Conservation (phyloP, 1,139 yeast genomes). For the Blastobotrys serpentis region DNA sequence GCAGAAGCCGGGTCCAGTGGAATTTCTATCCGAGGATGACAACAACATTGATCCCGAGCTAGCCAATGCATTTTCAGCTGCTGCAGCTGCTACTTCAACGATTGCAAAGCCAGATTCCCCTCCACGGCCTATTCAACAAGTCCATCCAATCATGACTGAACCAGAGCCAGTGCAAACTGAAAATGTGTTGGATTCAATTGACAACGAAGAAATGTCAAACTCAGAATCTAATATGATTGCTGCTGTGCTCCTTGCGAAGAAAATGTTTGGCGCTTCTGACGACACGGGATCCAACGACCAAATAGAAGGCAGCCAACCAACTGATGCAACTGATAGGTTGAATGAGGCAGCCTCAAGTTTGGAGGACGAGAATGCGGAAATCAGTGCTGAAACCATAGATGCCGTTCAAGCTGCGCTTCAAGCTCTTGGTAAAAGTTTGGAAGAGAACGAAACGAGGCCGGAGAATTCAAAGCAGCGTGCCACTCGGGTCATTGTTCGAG, state of each 20-base stretch:
- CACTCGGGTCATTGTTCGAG: slow-evolving; percentile 12
- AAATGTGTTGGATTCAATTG: slow-evolving; percentile 18
- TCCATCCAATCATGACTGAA: no score
- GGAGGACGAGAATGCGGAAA: slow-evolving; percentile 23
- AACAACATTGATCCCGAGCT: slow-evolving; percentile 5
- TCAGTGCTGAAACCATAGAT: slow-evolving; percentile 39
- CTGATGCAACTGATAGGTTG: not conserved
- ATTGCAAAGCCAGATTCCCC: not conserved
- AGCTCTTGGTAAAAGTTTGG: slow-evolving; percentile 31
- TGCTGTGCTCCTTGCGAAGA: slow-evolving; percentile 39
- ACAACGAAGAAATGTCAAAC: slow-evolving; percentile 15
- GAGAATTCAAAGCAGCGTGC: slow-evolving; percentile 8
- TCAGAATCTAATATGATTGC: slow-evolving; percentile 23
- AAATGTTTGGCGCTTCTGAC: slow-evolving; percentile 27
- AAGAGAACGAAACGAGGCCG: slow-evolving; percentile 22
- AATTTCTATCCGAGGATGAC: not conserved
- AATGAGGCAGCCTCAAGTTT: slow-evolving; percentile 5
- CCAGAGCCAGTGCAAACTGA: not conserved
- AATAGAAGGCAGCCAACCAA: not conserved
- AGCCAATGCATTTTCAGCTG: slow-evolving; percentile 2
- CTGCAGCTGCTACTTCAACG: not conserved
- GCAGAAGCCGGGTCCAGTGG: not conserved
- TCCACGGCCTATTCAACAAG: no score
- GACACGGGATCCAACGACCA: slow-evolving; percentile 12
- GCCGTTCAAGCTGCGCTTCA: slow-evolving; percentile 41